Percentiles rank a stretch among this genome's conserved stretches.
phyloP scores from a whole-genome alignment of 2,329 filamentous ascomycete species.

The Ophiocordyceps camponoti-saundersi region DNA sequence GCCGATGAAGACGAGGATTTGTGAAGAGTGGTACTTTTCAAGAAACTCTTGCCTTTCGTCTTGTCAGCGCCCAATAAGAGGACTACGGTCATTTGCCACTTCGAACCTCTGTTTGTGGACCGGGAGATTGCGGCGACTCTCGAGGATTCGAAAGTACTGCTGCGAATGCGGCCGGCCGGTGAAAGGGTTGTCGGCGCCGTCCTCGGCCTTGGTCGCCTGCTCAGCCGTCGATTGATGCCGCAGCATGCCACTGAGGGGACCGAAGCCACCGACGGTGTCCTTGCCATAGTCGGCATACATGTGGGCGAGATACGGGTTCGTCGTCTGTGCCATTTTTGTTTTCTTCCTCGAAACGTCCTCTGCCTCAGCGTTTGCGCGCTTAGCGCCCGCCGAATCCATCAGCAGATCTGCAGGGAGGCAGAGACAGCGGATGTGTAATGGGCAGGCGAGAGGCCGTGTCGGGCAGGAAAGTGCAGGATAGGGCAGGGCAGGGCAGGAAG shows the following conservation, averaged over 20 bases:
- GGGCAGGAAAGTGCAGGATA: not conserved
- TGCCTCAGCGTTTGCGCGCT: slow-evolving; percentile 26
- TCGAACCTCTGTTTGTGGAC: slow-evolving; percentile 75
- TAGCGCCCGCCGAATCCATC: slow-evolving; percentile 12
- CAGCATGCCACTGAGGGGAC: slow-evolving; percentile 45
- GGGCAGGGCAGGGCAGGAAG: not conserved
- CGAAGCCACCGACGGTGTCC: slow-evolving; percentile 19
- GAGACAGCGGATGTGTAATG: not conserved
- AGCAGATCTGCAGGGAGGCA: not conserved
- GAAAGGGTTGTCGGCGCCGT: slow-evolving; percentile 73
- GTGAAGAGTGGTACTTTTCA: slow-evolving; percentile 76
- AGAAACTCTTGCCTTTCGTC: slow-evolving; percentile 67
- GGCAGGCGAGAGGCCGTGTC: not conserved
- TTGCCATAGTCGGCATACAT: slow-evolving; percentile 51
- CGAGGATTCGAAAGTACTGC: slow-evolving; percentile 80
- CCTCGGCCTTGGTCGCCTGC: slow-evolving; percentile 58
- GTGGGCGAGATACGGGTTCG: slow-evolving; percentile 87
- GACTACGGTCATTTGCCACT: not conserved
- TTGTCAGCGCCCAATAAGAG: not conserved
- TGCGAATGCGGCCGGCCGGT: slow-evolving; percentile 60
- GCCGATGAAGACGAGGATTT: slow-evolving; percentile 96
- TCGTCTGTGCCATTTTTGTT: slow-evolving; percentile 19
- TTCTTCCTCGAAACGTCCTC: slow-evolving; percentile 26
- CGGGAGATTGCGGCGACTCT: slow-evolving; percentile 68
- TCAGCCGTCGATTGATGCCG: slow-evolving; percentile 67